Conservation (phyloP, 1,284 basidiomycete species). For the Sanghuangporus baumii region DNA sequence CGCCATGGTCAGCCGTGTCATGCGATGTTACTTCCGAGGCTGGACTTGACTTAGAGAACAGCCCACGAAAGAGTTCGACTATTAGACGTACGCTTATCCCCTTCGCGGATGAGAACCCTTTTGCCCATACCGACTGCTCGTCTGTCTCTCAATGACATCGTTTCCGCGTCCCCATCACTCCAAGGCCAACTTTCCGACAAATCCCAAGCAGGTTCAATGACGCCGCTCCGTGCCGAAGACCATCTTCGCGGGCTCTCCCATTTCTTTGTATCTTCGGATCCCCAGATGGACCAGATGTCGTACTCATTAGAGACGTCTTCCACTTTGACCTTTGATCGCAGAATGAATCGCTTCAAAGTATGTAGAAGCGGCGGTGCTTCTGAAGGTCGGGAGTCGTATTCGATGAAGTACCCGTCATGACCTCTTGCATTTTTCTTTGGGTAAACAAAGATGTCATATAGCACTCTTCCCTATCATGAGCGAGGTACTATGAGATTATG, state of each 20-base stretch:
- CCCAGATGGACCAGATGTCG: constrained; percentile 81
- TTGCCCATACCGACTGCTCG: constrained; percentile 76
- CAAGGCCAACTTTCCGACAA: constrained; percentile 47
- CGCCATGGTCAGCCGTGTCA: constrained; percentile 43
- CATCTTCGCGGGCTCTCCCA: constrained; percentile 44
- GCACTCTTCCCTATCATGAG: constrained; percentile 70
- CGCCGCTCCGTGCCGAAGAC: constrained; percentile 54
- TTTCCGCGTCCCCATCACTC: constrained; percentile 39
- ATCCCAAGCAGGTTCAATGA: constrained; percentile 66
- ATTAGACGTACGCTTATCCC: constrained; percentile 59
- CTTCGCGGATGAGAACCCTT: constrained; percentile 64
- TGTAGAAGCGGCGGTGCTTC: constrained; percentile 56
- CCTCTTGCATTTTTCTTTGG: constrained; percentile 45
- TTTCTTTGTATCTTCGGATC: constrained; percentile 32
- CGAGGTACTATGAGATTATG: neutral
- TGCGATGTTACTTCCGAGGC: constrained; percentile 51
- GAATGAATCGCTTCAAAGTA: constrained; percentile 78
- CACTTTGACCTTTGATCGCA: constrained; percentile 87
- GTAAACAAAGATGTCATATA: constrained; percentile 87
- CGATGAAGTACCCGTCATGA: constrained; percentile 61
- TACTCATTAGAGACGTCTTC: constrained; percentile 71
- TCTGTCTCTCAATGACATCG: constrained; percentile 55
- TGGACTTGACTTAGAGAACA: constrained; percentile 25
- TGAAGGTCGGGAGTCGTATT: constrained; percentile 58
- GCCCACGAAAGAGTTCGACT: neutral